Percentiles rank a stretch among this genome's conserved stretches.
phyloP scores from a whole-genome alignment of 495 filamentous ascomycete genomes.

The Aspergillus carlsbadensis region DNA sequence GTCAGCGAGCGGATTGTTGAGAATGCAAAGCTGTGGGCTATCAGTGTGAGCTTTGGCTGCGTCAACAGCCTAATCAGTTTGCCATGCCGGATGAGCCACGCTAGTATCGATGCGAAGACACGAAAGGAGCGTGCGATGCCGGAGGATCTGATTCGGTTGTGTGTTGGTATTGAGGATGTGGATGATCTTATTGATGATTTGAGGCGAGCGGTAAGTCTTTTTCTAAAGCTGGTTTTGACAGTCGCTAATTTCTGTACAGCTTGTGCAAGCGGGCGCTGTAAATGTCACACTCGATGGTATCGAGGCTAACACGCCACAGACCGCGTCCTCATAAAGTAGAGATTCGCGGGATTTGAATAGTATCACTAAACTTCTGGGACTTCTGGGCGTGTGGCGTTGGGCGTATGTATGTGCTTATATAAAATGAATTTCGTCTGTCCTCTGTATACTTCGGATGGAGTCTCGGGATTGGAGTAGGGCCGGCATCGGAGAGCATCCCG shows the following conservation, averaged over 20 bases:
- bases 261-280: constrained; percentile 92
- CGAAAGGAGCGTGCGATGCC: constrained; percentile 85
- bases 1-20: constrained; percentile 93
- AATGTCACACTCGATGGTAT: constrained; percentile 78
- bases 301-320: constrained; percentile 39
- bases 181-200: constrained; percentile 94
- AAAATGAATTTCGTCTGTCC: background rate
- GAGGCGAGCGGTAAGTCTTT: constrained; percentile 73
- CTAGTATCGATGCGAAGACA: constrained; percentile 95
- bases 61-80: constrained; percentile 98
- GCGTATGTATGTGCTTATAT: constrained; percentile 3
- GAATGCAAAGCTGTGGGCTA: constrained; percentile 85
- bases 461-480: background rate
- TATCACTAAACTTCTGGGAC: background rate
- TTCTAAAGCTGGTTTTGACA: background rate
- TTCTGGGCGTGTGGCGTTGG: background rate
- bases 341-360: background rate
- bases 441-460: background rate
- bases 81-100: constrained; percentile 99
- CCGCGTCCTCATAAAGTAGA: background rate
- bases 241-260: constrained; percentile 47
- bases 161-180: constrained; percentile 94
- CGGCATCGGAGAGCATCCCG: constrained; percentile 15
- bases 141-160: constrained; percentile 92
- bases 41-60: constrained; percentile 95